These are phyloP conservation scores for Gomphus bonarii DNA, from an alignment of 1,284 basidiomycete species.

Conservation along the genomic window DNA sequence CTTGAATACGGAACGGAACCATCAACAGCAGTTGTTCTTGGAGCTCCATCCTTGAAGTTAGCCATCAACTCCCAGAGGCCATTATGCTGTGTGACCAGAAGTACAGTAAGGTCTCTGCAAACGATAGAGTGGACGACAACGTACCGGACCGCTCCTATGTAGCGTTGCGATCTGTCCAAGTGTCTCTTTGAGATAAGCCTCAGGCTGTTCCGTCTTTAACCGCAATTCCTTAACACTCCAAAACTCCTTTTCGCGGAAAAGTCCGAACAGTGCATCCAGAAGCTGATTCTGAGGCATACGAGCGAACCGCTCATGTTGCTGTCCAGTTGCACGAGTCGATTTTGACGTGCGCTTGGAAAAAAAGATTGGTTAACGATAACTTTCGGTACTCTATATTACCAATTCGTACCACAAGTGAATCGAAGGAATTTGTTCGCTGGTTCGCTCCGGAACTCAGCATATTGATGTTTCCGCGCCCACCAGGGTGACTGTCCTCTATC, in stretches of 20 bases:
- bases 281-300: constrained; percentile 86
- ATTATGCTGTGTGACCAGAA: constrained; percentile 43
- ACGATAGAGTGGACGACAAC: constrained; percentile 51
- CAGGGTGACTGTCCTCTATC: constrained; percentile 48
- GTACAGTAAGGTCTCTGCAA: constrained; percentile 32
- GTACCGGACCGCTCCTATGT: constrained; percentile 66
- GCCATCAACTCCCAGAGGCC: constrained; percentile 24
- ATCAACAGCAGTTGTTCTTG: background rate
- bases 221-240: constrained; percentile 80
- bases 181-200: constrained; percentile 84
- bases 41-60: constrained; percentile 10
- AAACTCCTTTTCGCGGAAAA: constrained; percentile 71
- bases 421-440: constrained; percentile 35
- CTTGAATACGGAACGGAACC: background rate
- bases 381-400: background rate
- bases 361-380: background rate
- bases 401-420: constrained; percentile 48
- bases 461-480: constrained; percentile 59
- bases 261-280: constrained; percentile 72
- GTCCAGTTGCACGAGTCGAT: constrained; percentile 33
- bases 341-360: constrained; percentile 43
- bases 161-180: constrained; percentile 74
- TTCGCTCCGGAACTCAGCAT: constrained; percentile 32
- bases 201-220: constrained; percentile 82
- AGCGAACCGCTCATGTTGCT: constrained; percentile 80